A percentile compares a stretch with the other conserved stretches of the same genome.
These are phyloP conservation scores for Sporobolomyces phaffii DNA, from an alignment of 768 basidiomycete genomes.

Conservation along the genomic window DNA sequence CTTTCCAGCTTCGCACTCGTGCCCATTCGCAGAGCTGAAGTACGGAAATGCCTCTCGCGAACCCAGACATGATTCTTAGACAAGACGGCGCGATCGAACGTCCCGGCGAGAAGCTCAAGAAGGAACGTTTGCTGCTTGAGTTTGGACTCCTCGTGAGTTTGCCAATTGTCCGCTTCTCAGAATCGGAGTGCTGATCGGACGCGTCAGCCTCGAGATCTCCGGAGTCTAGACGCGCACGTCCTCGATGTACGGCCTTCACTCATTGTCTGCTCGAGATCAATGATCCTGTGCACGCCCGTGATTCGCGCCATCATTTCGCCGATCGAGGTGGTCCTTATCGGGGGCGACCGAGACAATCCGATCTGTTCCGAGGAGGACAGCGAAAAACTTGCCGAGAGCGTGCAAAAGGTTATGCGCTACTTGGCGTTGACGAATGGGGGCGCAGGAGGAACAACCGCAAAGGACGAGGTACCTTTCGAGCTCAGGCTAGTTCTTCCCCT, in stretches of 20 bases:
- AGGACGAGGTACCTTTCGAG: constrained; percentile 27
- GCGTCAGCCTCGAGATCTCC: constrained; percentile 29
- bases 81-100: constrained; percentile 19
- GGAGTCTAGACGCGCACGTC: constrained; percentile 35
- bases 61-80: background rate
- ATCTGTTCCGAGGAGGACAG: constrained; percentile 18
- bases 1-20: background rate
- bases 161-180: background rate
- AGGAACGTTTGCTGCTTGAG: constrained; percentile 12
- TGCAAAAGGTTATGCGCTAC: constrained; percentile 21
- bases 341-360: constrained; percentile 27
- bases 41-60: no score
- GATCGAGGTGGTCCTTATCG: constrained; percentile 20
- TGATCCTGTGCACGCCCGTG: constrained; percentile 32
- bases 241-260: constrained; percentile 36
- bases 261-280: constrained; percentile 12
- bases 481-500: constrained; percentile 10
- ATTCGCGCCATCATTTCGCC: constrained; percentile 30
- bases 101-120: constrained; percentile 11
- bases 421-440: constrained; percentile 12
- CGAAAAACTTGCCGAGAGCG: constrained; percentile 8
- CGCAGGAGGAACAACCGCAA: background rate
- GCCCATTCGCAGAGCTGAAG: background rate
- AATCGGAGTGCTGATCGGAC: no score
- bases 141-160: constrained; percentile 15